Evolutionary conservation across 495 filamentous ascomycete genomes (phyloP), one percentile per base, ranked within the genome.

Genomic region (Delitschia confertaspora): DNA sequence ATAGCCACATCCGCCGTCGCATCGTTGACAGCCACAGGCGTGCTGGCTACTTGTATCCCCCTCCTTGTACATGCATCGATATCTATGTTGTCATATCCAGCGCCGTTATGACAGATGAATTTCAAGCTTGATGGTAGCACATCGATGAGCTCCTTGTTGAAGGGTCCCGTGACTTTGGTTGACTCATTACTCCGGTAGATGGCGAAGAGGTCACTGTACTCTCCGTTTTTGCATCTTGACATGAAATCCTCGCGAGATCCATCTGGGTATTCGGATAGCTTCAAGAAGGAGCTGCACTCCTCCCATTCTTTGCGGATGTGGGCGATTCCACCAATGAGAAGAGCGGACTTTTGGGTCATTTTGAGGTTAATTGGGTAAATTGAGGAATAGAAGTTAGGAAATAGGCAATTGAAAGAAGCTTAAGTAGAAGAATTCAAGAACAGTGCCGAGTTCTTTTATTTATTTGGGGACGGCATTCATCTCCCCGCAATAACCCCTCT

Each of bases 51-150:
- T 8, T 16, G 24, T 17, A 64, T 64, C 2, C 51, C 52, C 14
- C 57, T 56, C 35, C 57, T 49, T 16, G 55, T 58, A 32, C 60
- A 62, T 1, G 61, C 60, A 2, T 33, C 9, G 16, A 65, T 48
- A 23, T 64, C 55, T 25, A 65, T 61, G 35, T 65, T 62, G 53
- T 65, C 61, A 45, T 65, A 65, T 2, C 61, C 61, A 4, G 61
- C 61, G 11, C 61, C 61, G 29, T 65, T 65, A 40, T 65, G 61
- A 24, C 52, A 53, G 9, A 65, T 57, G 41, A 41, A 61, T 21
- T 56, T 59, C 25, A 65, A 18, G 20, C 33, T 47, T 10, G 40
- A 27, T 4, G 61, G 61, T 2, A 65, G 48, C 3, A 51, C 60
- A 22, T 38, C 24, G 13, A 62, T 40, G 4, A 65, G 50, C 40